Percentiles rank a stretch among this genome's conserved stretches.
These are phyloP conservation scores for Piper betle DNA, from an alignment of 164 flowering plant genomes.

Conservation along the genomic window DNA sequence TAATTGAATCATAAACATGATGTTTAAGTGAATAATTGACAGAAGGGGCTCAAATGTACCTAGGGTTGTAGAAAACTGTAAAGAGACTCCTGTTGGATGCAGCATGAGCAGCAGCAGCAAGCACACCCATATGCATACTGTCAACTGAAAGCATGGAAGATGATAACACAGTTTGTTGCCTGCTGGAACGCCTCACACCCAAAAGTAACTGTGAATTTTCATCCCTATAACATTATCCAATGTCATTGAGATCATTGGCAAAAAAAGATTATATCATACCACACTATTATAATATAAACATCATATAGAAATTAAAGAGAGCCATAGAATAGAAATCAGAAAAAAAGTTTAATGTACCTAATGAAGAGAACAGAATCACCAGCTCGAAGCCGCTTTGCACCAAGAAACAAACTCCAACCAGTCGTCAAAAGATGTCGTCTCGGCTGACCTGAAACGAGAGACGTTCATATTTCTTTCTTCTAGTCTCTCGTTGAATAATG, in stretches of 20 bases:
- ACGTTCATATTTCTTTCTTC: too few species aligned
- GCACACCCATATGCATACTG: slow-evolving; percentile 99
- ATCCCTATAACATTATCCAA: slow-evolving; percentile 34
- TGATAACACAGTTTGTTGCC: slow-evolving; percentile 75
- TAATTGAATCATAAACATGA: not conserved
- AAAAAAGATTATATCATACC: too few species aligned
- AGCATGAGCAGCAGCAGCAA: slow-evolving; percentile 99
- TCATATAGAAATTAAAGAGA: too few species aligned
- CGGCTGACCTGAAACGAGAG: slow-evolving; percentile 70
- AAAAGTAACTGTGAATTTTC: slow-evolving; percentile 78
- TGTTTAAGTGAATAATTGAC: not conserved
- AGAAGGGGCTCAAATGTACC: slow-evolving; percentile 21
- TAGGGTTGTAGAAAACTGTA: slow-evolving; percentile 89
- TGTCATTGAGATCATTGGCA: too few species aligned
- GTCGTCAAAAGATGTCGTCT: slow-evolving; percentile 95
- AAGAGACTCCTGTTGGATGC: slow-evolving; percentile 80
- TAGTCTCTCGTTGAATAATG: too few species aligned
- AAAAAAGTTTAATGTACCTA: slow-evolving; percentile 33
- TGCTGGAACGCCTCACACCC: slow-evolving; percentile 89
- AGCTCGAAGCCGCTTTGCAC: slow-evolving; percentile 83
- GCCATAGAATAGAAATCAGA: too few species aligned
- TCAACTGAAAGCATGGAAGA: slow-evolving; percentile 96
- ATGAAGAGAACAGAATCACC: slow-evolving; percentile 94
- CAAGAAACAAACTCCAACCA: slow-evolving; percentile 96
- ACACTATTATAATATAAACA: too few species aligned